These are phyloP conservation scores for Dendrostoma leiphaemia DNA, from an alignment of 2,329 filamentous ascomycete species.

Conservation along the genomic window DNA sequence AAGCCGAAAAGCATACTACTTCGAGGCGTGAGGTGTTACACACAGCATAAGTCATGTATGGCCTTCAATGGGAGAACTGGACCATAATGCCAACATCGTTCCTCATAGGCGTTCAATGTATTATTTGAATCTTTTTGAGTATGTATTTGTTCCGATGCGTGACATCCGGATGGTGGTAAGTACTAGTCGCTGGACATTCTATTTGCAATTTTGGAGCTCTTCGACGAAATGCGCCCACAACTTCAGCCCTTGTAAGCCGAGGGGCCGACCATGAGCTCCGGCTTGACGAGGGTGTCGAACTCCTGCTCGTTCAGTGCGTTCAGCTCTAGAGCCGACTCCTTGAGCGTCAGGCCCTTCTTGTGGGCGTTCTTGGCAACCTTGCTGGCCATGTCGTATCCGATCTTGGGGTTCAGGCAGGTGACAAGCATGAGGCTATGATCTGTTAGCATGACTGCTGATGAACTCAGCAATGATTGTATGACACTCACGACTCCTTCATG, in stretches of 20 bases:
- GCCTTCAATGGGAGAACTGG: no score
- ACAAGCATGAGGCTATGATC: slow-evolving; percentile 86
- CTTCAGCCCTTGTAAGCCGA: slow-evolving; percentile 56
- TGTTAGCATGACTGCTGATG: not conserved
- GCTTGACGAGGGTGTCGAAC: slow-evolving; percentile 85
- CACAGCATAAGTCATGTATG: no score
- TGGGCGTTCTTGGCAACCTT: slow-evolving; percentile 98
- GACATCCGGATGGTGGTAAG: no score
- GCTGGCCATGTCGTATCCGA: slow-evolving; percentile 95
- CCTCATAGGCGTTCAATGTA: no score
- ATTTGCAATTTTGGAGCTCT: no score
- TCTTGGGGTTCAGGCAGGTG: slow-evolving; percentile 95
- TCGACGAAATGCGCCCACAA: no score
- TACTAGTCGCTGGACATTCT: no score
- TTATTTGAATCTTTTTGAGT: no score
- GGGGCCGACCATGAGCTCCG: slow-evolving; percentile 93
- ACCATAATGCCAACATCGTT: no score
- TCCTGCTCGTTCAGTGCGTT: slow-evolving; percentile 84
- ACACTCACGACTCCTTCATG: slow-evolving; percentile 85
- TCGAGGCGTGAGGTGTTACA: no score
- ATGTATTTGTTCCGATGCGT: no score
- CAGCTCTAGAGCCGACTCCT: slow-evolving; percentile 91
- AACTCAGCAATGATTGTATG: not conserved
- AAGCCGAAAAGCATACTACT: no score
- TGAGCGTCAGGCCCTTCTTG: slow-evolving; percentile 94